phyloP scores from a whole-genome alignment of 1,139 yeast genomes.

The Cylindricascospora bacillispora region DNA sequence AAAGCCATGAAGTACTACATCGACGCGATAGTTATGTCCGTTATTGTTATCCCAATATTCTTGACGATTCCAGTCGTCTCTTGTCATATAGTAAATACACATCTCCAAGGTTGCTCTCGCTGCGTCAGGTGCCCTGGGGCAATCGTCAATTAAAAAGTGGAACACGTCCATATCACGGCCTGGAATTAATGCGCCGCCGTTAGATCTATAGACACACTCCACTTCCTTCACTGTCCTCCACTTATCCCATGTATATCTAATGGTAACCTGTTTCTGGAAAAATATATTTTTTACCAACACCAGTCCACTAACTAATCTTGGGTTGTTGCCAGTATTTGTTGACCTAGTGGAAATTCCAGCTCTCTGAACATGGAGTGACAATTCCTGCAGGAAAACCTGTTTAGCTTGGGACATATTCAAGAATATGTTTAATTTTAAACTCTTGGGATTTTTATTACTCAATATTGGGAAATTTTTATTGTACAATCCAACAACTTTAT shows the following conservation, averaged over 20 bases:
- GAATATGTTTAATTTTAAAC: constrained; percentile 20
- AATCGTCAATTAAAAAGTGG: constrained; percentile 21
- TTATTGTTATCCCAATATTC: constrained; percentile 26
- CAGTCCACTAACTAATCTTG: constrained; percentile 14
- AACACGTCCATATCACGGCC: constrained; percentile 23
- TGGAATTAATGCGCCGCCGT: constrained; percentile 20
- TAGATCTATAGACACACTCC: constrained; percentile 21
- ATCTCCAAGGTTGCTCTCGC: constrained; percentile 14
- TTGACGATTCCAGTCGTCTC: constrained; percentile 12
- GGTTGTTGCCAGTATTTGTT: constrained; percentile 2
- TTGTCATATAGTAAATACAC: constrained; percentile 21
- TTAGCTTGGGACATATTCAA: constrained; percentile 18
- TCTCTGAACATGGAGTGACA: constrained; percentile 16
- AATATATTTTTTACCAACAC: constrained; percentile 22
- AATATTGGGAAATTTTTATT: constrained; percentile 21
- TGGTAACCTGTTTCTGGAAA: constrained; percentile 21
- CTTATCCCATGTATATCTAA: constrained; percentile 21
- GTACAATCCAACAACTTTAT: constrained; percentile 17
- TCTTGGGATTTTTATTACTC: constrained; percentile 21
- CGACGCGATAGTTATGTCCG: constrained; percentile 20
- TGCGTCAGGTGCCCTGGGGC: not conserved
- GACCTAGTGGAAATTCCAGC: constrained; percentile 1
- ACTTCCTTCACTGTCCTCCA: constrained; percentile 22
- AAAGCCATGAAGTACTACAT: constrained; percentile 18
- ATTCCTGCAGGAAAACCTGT: constrained; percentile 20